These are phyloP conservation scores for Ramaria sp. DNA, from an alignment of 768 basidiomycete species.

Conservation along the genomic window DNA sequence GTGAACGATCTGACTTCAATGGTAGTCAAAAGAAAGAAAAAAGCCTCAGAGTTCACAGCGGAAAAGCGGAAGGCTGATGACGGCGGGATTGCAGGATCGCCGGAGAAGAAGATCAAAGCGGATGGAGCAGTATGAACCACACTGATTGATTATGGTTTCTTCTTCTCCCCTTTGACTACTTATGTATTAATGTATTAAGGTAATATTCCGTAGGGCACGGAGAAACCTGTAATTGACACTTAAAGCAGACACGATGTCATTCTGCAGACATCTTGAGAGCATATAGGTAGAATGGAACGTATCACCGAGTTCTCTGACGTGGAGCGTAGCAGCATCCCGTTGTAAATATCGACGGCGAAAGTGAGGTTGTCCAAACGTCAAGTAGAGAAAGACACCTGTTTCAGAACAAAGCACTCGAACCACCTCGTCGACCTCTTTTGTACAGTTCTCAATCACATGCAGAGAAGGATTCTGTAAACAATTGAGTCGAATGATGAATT, in stretches of 20 bases:
- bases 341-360: conserved; percentile 65
- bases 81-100: neutral
- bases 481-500: neutral
- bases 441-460: conserved; percentile 60
- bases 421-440: conserved; percentile 66
- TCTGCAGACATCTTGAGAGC: conserved; percentile 32
- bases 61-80: neutral
- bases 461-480: conserved; percentile 56
- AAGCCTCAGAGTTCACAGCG: conserved; percentile 12
- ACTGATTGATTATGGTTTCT: neutral
- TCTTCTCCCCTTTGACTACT: neutral
- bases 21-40: conserved; percentile 83
- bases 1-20: conserved; percentile 80
- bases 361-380: conserved; percentile 87
- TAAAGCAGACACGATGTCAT: neutral
- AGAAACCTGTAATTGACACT: neutral
- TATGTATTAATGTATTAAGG: neutral
- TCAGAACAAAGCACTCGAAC: conserved; percentile 59
- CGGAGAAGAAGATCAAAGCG: neutral
- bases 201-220: neutral
- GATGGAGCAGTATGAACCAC: neutral
- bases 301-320: conserved; percentile 64
- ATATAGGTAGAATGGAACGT: conserved; percentile 77
- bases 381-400: conserved; percentile 58
- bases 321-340: conserved; percentile 44